Conservation (phyloP, 2,329 filamentous ascomycete genomes). For the Trichoderma hamatum region DNA sequence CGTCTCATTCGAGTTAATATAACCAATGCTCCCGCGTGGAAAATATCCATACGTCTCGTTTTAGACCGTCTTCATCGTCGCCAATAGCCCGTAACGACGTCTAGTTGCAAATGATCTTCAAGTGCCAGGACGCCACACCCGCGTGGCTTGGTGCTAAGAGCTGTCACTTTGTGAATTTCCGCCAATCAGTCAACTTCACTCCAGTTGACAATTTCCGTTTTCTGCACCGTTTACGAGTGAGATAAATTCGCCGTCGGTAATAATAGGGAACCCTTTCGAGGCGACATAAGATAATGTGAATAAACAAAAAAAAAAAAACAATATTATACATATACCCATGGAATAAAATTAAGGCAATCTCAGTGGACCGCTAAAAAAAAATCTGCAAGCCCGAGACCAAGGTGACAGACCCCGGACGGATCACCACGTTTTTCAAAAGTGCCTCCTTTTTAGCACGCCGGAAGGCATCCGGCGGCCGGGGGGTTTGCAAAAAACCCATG, state of each 20-base stretch:
- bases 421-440: slow-evolving; percentile 25
- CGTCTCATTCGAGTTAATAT: slow-evolving; percentile 7
- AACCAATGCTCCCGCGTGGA: neutral
- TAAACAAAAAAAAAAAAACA: neutral
- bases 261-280: neutral
- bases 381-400: slow-evolving; percentile 6
- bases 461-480: slow-evolving; percentile 20
- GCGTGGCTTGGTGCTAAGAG: neutral
- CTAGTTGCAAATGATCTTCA: neutral
- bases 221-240: neutral
- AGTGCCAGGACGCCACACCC: slow-evolving; percentile 13
- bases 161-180: neutral
- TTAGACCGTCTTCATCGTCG: neutral
- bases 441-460: slow-evolving; percentile 24
- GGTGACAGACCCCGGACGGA: slow-evolving; percentile 6
- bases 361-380: slow-evolving; percentile 17
- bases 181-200: neutral
- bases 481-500: neutral
- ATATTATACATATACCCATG: slow-evolving; percentile 7
- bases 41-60: neutral
- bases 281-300: neutral
- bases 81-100: neutral
- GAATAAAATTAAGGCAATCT: slow-evolving; percentile 24
- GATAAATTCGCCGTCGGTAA: neutral
- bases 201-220: neutral